Evolutionary conservation across 345 rosid genomes (phyloP).

Genomic region (Luvunga scandens): DNA sequence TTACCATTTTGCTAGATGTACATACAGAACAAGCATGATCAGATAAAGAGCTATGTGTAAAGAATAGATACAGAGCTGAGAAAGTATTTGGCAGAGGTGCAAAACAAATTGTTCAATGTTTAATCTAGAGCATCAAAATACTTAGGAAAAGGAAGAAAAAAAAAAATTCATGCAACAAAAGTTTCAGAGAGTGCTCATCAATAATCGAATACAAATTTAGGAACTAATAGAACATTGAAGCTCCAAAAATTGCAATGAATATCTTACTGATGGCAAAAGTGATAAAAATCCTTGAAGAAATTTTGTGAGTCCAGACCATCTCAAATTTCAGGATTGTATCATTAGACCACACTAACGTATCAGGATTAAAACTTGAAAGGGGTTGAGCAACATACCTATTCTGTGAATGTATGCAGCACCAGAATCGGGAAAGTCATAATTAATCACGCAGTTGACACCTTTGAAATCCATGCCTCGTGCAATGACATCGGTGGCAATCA

Average conservation of each 20-base stretch:
- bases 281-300: neutral
- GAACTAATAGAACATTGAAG: neutral
- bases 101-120: neutral
- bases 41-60: neutral
- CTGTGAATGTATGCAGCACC: slow-evolving; percentile 91
- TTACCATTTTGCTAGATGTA: neutral
- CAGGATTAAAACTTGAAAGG: neutral
- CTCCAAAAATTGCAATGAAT: neutral
- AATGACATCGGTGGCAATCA: slow-evolving; percentile 92
- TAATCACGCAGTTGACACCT: slow-evolving; percentile 87
- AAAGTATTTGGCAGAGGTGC: neutral
- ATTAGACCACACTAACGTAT: neutral
- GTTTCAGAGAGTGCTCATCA: neutral
- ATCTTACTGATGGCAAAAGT: neutral
- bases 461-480: slow-evolving; percentile 99
- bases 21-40: neutral
- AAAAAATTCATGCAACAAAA: neutral
- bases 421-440: slow-evolving; percentile 92
- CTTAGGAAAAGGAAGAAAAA: neutral
- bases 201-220: neutral
- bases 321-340: neutral
- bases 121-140: neutral
- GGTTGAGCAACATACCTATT: slow-evolving; percentile 56
- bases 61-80: neutral
- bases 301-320: neutral